Percentiles rank a stretch among this genome's conserved stretches.
Conservation (phyloP, 768 basidiomycete genomes). For the Imleria badia region DNA sequence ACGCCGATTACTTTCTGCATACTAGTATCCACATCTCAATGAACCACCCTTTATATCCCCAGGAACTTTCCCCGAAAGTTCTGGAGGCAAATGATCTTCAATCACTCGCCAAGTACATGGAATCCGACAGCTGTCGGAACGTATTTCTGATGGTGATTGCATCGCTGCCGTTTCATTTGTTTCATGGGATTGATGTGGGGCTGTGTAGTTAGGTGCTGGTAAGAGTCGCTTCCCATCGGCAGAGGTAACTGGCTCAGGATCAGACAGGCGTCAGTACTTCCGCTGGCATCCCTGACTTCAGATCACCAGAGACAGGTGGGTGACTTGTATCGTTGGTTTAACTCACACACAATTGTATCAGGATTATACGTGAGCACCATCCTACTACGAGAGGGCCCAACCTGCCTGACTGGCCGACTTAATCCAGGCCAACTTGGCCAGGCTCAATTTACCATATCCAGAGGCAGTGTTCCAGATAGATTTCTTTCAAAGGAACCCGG, state of each 20-base stretch:
- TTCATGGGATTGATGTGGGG: conserved; percentile 4
- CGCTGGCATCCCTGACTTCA: conserved; percentile 88
- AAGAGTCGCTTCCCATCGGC: no score
- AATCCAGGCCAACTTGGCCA: conserved; percentile 68
- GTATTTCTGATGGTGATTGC: conserved; percentile 68
- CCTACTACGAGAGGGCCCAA: background rate
- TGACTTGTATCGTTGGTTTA: background rate
- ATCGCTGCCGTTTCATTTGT: background rate
- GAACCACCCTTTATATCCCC: conserved; percentile 5
- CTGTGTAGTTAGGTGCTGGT: conserved; percentile 66
- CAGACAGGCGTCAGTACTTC: conserved; percentile 67
- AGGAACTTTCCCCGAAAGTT: conserved; percentile 12
- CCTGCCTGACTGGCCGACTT: background rate
- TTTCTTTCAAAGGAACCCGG: conserved; percentile 78
- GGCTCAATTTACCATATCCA: conserved; percentile 82
- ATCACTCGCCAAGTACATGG: conserved; percentile 64
- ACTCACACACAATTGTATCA: background rate
- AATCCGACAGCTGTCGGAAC: conserved; percentile 64
- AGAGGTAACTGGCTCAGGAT: conserved; percentile 9
- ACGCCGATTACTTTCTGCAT: background rate
- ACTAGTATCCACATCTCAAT: conserved; percentile 10
- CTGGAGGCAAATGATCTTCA: conserved; percentile 40
- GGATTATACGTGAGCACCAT: conserved; percentile 31
- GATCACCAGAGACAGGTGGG: conserved; percentile 81
- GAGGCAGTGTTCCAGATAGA: conserved; percentile 94